Conservation (phyloP, 257 asterid species). For the Rehmannia glutinosa region DNA sequence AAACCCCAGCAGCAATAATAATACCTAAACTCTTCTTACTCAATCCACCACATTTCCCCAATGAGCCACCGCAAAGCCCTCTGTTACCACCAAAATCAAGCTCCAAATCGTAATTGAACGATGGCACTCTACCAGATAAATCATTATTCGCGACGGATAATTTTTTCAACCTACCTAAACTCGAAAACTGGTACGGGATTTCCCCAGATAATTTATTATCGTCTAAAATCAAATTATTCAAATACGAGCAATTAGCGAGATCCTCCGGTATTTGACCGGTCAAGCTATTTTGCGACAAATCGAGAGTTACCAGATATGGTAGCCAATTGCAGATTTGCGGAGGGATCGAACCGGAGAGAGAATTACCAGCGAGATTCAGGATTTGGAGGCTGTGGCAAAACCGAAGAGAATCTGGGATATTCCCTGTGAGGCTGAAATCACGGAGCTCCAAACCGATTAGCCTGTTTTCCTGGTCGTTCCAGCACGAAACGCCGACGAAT, state of each 20-base stretch:
- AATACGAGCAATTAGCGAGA: slow-evolving; percentile 56
- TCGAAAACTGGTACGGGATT: slow-evolving; percentile 64
- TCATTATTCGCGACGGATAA: slow-evolving; percentile 60
- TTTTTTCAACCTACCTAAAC: slow-evolving; percentile 53
- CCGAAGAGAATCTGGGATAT: slow-evolving; percentile 42
- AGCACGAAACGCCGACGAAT: slow-evolving; percentile 54
- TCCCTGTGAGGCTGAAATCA: slow-evolving; percentile 39
- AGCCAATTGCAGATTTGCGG: slow-evolving; percentile 69
- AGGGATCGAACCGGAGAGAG: slow-evolving; percentile 70
- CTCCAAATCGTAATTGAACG: slow-evolving; percentile 33
- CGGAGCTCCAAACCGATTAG: slow-evolving; percentile 38
- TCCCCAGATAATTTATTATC: slow-evolving; percentile 51
- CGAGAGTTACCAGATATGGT: slow-evolving; percentile 68
- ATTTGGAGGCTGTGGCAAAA: slow-evolving; percentile 52
- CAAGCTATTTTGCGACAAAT: slow-evolving; percentile 59
- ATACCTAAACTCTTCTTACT: slow-evolving; percentile 67
- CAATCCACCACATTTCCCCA: slow-evolving; percentile 81
- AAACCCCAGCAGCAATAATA: slow-evolving; percentile 85
- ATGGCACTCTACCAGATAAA: slow-evolving; percentile 71
- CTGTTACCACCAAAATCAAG: slow-evolving; percentile 46
- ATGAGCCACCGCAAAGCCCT: slow-evolving; percentile 66
- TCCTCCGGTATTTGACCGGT: slow-evolving; percentile 72
- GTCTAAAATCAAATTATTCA: slow-evolving; percentile 49
- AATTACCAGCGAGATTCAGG: slow-evolving; percentile 70
- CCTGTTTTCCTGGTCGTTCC: slow-evolving; percentile 64